phyloP scores from a whole-genome alignment of 1,284 basidiomycete species.

The Boletus smithii region DNA sequence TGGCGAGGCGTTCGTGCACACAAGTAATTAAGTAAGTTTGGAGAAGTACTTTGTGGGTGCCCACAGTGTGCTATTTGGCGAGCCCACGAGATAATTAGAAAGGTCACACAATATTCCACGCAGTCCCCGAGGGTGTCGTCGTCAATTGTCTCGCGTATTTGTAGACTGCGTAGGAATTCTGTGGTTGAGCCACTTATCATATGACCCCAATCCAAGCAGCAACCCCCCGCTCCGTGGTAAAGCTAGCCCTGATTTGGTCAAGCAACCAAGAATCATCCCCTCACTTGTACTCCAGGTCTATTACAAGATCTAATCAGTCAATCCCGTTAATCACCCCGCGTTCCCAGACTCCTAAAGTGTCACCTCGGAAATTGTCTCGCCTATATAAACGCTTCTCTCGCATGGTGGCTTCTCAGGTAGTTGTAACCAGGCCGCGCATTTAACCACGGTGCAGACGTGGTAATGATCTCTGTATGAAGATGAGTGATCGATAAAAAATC shows the following conservation, averaged over 20 bases:
- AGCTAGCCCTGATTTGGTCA: no score
- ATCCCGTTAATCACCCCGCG: no score
- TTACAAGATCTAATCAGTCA: no score
- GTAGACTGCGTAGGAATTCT: no score
- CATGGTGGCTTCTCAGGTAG: conserved; percentile 1
- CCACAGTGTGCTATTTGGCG: background rate
- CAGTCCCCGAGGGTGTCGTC: background rate
- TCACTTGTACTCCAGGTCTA: no score
- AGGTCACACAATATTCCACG: conserved; percentile 4
- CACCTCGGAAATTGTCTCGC: background rate
- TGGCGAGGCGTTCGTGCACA: background rate
- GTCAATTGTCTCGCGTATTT: background rate
- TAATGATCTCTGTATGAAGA: conserved; percentile 1
- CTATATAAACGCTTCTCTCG: conserved; percentile 1
- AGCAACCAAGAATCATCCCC: no score
- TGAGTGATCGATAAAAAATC: conserved; percentile 10
- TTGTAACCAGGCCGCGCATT: background rate
- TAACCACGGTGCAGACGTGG: background rate
- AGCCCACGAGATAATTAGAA: conserved; percentile 5
- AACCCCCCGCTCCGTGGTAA: no score
- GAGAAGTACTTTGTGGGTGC: background rate
- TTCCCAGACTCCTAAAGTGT: no score
- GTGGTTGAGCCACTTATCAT: no score
- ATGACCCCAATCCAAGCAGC: no score
- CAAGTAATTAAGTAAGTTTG: background rate